Base-by-base conservation (phyloP, 2,329 filamentous ascomycete species). In the Cadophora sp. region DNA sequence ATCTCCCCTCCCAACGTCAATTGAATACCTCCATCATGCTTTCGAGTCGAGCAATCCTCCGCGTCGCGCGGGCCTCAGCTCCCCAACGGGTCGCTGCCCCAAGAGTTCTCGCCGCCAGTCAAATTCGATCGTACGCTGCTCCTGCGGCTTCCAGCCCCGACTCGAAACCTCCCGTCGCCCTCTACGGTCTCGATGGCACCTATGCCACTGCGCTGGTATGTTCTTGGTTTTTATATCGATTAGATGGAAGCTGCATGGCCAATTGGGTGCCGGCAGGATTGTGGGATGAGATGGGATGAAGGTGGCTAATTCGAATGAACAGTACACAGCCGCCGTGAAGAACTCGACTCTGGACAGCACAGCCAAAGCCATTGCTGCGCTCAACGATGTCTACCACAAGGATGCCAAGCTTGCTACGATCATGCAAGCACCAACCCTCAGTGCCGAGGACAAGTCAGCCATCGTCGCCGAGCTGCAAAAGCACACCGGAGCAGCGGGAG, bases 191-290 rank as follows among this genome's bases (percentile, higher is more conserved):
- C 79, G 96, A 98, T 83, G 96, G 96, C 82, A 98, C 95, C 80
- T 99, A 99, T 85, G 96, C 96, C 81, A 94, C 91, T 84, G 96
- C 96, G 85, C 87, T 99, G 90, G 96, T 99, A 95, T 81, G 93
- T 80, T 6, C 67, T 18, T 11, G 3, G 16, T 41, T 13, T 63
- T 27, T 22, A 59, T 33, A 20, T 18, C 27, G 13, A 6, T 18
- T 22, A 20, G 39, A 53, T 18, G 4, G 50, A 43, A 13, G 24
- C 58, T 58, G 14, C 48, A 41, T 48, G 45, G 55, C 18, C 60
- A 66, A 64, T 66, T 68, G 65, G 61, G 20, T 18, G 50, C 14
- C 51, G 65, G 24, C n/a, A 45, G 36, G 24, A 43, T 22, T 11
- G 47, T 24, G 30, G 33, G 56, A 43, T 50, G 24, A 39, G 33